These are phyloP conservation scores for Colletotrichum tabaci DNA, from an alignment of 2,329 filamentous ascomycete species.

Conservation along the genomic window DNA sequence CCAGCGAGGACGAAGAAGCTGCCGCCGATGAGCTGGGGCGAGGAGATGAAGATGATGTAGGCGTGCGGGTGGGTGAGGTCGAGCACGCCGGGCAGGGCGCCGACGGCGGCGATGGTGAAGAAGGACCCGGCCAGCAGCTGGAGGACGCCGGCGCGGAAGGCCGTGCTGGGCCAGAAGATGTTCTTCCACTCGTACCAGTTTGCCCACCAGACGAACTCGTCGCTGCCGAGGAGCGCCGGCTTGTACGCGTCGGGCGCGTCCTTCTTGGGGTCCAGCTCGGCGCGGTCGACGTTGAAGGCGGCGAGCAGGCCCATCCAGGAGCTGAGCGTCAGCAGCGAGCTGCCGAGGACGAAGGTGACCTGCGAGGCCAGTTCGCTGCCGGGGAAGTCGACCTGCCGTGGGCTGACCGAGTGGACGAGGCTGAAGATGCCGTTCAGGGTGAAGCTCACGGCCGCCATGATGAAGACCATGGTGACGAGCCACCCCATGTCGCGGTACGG, in stretches of 20 bases:
- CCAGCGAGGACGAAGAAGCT: slow-evolving; percentile 33
- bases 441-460: slow-evolving; percentile 20
- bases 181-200: slow-evolving; percentile 25
- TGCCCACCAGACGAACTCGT: slow-evolving; percentile 33
- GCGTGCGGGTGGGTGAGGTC: slow-evolving; percentile 34
- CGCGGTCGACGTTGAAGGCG: slow-evolving; percentile 37
- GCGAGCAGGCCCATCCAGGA: slow-evolving; percentile 30
- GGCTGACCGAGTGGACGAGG: slow-evolving; percentile 13
- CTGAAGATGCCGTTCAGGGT: slow-evolving; percentile 32
- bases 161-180: slow-evolving; percentile 23
- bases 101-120: slow-evolving; percentile 34
- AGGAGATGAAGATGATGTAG: slow-evolving; percentile 31
- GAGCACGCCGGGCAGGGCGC: slow-evolving; percentile 29
- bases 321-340: slow-evolving; percentile 23
- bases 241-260: slow-evolving; percentile 35
- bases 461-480: slow-evolving; percentile 36
- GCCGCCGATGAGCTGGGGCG: slow-evolving; percentile 35
- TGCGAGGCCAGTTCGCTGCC: slow-evolving; percentile 11
- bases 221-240: slow-evolving; percentile 32
- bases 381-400: slow-evolving; percentile 8
- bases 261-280: slow-evolving; percentile 26
- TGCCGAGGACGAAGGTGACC: slow-evolving; percentile 20
- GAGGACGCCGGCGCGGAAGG: slow-evolving; percentile 34
- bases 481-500: slow-evolving; percentile 39
- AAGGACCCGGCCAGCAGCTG: slow-evolving; percentile 28